Base-by-base conservation (phyloP, 179 eudicot species). In the Beta corolliflora region DNA sequence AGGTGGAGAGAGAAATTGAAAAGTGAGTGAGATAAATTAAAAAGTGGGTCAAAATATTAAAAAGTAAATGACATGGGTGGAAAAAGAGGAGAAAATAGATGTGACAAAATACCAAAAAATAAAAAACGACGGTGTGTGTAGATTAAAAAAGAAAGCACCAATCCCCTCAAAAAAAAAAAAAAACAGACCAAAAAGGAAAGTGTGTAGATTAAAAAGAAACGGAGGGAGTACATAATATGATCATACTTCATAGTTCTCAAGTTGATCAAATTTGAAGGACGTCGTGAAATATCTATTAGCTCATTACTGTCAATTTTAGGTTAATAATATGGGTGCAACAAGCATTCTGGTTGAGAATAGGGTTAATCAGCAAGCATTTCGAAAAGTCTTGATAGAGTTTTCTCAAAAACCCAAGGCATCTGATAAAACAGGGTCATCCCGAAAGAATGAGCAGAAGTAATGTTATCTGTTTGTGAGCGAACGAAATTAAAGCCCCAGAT, bases 311-410 rank as follows among this genome's bases (percentile, higher is more conserved):
- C 36, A 21, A 65, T 73, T 85, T 18, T 88, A 92, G 97, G 91
- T 91, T 19, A 85, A 90, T 50, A 88, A 91, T 71, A 89, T 91
- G 92, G 94, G 97, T n/a, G 94, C 82, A 44, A 91, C 92, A 3
- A 90, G 93, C 82, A 91, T 91, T 79, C 81, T 89, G 79, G 94
- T 92, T 36, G 80, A 75, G 29, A 71, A 88, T 75, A 94, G 97
- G 45, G 93, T 91, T 50, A 83, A 87, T 83, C 89, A 89, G 61
- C 88, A 80, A 76, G 97, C 94, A 74, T 84, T 91, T 61, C 81
- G 82, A 48, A 87, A 83, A 86, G 97, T 94, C 56, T 88, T 92
- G 59, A 77, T 81, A 46, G 83, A 91, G 66, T 92, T 91, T 77
- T 86, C 93, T 18, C 82, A 87, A 64, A 90, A 87, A 56, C 79